Conservation (phyloP, 176 grass and related monocot species). For the Paspalum vaginatum region DNA sequence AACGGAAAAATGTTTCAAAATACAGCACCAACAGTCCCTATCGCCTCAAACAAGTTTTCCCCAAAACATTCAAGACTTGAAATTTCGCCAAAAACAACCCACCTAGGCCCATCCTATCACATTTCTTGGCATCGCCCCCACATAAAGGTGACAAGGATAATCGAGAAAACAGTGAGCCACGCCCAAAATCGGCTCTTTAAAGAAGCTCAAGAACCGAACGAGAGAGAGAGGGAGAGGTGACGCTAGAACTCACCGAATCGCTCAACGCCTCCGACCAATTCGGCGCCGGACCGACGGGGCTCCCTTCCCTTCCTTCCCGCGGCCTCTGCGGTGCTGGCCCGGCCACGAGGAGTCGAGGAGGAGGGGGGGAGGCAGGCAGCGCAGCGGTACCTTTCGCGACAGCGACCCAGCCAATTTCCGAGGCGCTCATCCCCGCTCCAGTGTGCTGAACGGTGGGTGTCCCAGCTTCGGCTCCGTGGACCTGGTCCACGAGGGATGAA, state of each 20-base stretch:
- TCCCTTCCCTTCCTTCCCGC: neutral
- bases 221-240: neutral
- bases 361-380: conserved; percentile 16
- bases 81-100: neutral
- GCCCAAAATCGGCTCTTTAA: neutral
- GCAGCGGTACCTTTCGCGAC: conserved; percentile 40
- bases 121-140: neutral
- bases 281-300: neutral
- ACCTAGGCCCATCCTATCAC: neutral
- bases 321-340: conserved; percentile 13
- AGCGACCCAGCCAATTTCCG: conserved; percentile 20
- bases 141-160: neutral
- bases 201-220: neutral
- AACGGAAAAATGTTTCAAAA: neutral
- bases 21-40: neutral
- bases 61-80: neutral
- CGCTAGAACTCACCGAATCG: conserved; percentile 10
- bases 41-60: neutral
- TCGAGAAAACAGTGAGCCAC: neutral
- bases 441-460: conserved; percentile 14
- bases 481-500: conserved; percentile 18
- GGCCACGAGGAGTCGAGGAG: conserved; percentile 34
- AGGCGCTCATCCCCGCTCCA: conserved; percentile 16
- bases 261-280: neutral
- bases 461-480: neutral